These are phyloP conservation scores for Suillus decipiens DNA, from an alignment of 768 basidiomycete species.

Conservation along the genomic window DNA sequence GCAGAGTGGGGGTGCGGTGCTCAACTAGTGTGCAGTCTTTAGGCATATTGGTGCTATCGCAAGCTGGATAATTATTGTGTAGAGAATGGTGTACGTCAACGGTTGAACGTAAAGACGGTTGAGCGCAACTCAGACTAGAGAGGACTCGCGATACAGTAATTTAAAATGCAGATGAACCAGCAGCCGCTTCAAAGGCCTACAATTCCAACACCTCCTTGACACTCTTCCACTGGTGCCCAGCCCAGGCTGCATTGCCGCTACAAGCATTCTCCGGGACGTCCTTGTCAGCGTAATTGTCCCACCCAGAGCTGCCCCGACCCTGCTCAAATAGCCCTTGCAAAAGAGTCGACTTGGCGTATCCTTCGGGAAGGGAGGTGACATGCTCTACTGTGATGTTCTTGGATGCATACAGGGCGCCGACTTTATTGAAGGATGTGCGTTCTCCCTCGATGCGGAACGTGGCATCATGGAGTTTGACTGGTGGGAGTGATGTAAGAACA, in stretches of 20 bases:
- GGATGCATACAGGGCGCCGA: slow-evolving; percentile 32
- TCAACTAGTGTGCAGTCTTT: slow-evolving; percentile 20
- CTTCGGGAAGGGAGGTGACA: slow-evolving; percentile 31
- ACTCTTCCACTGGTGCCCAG: slow-evolving; percentile 35
- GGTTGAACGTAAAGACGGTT: slow-evolving; percentile 11
- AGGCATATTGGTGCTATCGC: neutral
- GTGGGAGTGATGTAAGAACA: slow-evolving; percentile 33
- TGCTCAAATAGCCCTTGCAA: slow-evolving; percentile 31
- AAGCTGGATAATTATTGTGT: neutral
- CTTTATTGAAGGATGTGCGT: slow-evolving; percentile 25
- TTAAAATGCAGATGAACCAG: neutral
- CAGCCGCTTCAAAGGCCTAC: slow-evolving; percentile 12
- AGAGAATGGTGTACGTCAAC: slow-evolving; percentile 3
- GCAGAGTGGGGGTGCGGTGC: slow-evolving; percentile 30
- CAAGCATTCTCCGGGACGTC: slow-evolving; percentile 33
- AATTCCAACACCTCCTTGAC: slow-evolving; percentile 30
- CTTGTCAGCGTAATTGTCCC: slow-evolving; percentile 31
- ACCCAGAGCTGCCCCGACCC: slow-evolving; percentile 36
- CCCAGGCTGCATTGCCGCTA: slow-evolving; percentile 35
- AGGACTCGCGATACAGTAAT: neutral
- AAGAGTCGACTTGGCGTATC: slow-evolving; percentile 30
- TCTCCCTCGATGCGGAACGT: slow-evolving; percentile 41
- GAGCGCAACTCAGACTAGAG: slow-evolving; percentile 7
- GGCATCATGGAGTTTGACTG: slow-evolving; percentile 26
- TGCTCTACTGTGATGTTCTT: slow-evolving; percentile 19